Evolutionary conservation across 331 rosid genomes (phyloP), one percentile per base, ranked within the genome.

Genomic region (Acacia concinna): DNA sequence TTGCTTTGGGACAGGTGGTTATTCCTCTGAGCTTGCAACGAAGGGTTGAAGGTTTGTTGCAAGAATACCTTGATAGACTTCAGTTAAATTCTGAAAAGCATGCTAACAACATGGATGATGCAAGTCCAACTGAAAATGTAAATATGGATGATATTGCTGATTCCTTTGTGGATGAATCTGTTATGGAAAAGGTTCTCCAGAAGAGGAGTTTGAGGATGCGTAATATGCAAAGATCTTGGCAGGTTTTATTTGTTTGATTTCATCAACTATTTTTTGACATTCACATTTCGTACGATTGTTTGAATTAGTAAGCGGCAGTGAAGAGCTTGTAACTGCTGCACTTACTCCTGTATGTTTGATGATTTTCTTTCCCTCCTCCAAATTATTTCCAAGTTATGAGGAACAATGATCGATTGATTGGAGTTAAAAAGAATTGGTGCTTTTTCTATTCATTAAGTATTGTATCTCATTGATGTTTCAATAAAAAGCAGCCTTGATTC

Each of bases 181-280:
- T 94, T 74, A 94, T 94, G 98, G 98, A 94, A 82, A 94, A 94
- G 92, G 97, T 94, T 79, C 98, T 94, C 66, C 97, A 86, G 82
- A 89, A 90, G 86, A 89, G 89, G 85, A 92, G 98, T 86, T 82
- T 94, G 88, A 90, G 95, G 82, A 89, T 92, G 92, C 97, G 97
- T 57, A 91, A 92, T 86, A 85, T 92, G 98, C 98, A 94, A 86
- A 85, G 97, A 87, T 66, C 97, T 84, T 94, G 97, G 97, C 90
- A 91, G 93, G 98, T 94, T 84, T 49, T 57, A 62, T 60, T 71
- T 57, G 57, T 44, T 81, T 77, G 10, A 57, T 75, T 79, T 60
- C 64, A 43, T 59, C 62, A 32, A 43, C 28, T 30, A 43, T 46
- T 40, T 76, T 67, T 62, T 76, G 59, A 56, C 30, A 23, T 25